Evolutionary conservation across 805 yeast genomes (phyloP), one percentile per base, ranked within the genome.

Genomic region (Wickerhamiella parazyma): DNA sequence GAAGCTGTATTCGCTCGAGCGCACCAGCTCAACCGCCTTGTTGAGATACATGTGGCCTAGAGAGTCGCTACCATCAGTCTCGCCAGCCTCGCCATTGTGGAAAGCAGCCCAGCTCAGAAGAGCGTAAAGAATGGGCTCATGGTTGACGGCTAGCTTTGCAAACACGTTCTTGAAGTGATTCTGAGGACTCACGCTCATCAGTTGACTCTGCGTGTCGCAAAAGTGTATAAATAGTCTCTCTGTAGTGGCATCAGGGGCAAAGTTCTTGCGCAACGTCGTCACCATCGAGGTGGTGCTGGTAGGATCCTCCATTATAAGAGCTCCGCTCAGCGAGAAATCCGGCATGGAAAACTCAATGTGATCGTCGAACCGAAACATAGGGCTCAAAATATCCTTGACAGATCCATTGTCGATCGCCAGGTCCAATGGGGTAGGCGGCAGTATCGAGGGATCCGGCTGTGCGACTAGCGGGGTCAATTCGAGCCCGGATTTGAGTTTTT

Each of bases 51-150:
- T 35, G 35, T 47, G 50, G 4, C 60, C 63, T 5, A 45, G 51
- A 10, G 53, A 60, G 29, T 58, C 57, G 38, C 58, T 57, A n/a
- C 55, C 54, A 22, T 51, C 52, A 34, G 51, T 50, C 8, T 21
- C 21, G 12, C 36, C 42, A 2, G 43, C 43, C 16, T 56, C 55
- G 8, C 45, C 49, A 39, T 57, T 61, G 48, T 64, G 60, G 50
- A 58, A 58, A 4, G 59, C 60, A 1, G 65, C 78, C 82, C 82
- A 78, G 0, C 80, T 78, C 22, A 76, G 65, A 8, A 78, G 56
- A 0, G 71, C 68, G 48, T 69, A 66, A 22, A 76, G 55, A 3
- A 75, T 69, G 2, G 76, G 67, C 26, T 64, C 64, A 45, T 73
- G 71, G 18, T 56, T 58, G 38, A 64, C 57, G 0, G 82, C 80